Conservation (phyloP, 768 basidiomycete species). For the Zangia roseola region DNA sequence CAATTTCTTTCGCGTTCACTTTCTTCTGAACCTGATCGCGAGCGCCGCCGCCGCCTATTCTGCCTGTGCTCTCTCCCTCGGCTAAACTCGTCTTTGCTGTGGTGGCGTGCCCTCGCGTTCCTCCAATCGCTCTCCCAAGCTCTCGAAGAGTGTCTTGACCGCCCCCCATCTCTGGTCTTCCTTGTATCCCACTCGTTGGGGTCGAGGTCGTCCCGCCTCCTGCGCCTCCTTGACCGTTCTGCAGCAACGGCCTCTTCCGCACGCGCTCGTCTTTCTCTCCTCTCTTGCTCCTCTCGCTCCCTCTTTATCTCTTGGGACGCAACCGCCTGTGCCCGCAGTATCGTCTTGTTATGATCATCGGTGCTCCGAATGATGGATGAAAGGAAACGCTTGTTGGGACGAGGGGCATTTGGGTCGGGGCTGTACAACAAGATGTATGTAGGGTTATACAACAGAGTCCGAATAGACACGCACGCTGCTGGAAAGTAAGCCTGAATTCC, state of each 20-base stretch:
- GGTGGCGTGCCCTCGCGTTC: conserved; percentile 44
- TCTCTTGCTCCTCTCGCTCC: conserved; percentile 64
- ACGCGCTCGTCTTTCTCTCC: conserved; percentile 56
- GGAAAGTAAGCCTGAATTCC: conserved; percentile 80
- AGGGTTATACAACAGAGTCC: neutral
- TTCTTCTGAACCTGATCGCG: conserved; percentile 30
- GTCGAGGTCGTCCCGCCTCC: conserved; percentile 30
- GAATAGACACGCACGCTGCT: conserved; percentile 42
- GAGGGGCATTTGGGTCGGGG: conserved; percentile 70
- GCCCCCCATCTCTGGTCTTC: conserved; percentile 43
- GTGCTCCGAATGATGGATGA: conserved; percentile 88
- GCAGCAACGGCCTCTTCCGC: conserved; percentile 78
- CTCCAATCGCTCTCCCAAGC: conserved; percentile 46
- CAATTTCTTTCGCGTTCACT: conserved; percentile 19
- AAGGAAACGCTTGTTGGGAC: conserved; percentile 80
- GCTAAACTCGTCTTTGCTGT: conserved; percentile 33
- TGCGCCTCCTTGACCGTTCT: conserved; percentile 48
- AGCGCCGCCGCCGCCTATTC: conserved; percentile 27
- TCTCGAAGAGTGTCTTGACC: conserved; percentile 41
- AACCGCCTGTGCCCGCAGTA: conserved; percentile 68
- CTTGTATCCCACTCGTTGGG: conserved; percentile 34
- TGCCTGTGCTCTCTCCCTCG: conserved; percentile 17
- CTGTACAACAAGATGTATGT: conserved; percentile 32
- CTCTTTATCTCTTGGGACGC: conserved; percentile 73
- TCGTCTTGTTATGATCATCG: conserved; percentile 91